phyloP scores from a whole-genome alignment of 2,329 filamentous ascomycete species.

The Xylaria sp. region DNA sequence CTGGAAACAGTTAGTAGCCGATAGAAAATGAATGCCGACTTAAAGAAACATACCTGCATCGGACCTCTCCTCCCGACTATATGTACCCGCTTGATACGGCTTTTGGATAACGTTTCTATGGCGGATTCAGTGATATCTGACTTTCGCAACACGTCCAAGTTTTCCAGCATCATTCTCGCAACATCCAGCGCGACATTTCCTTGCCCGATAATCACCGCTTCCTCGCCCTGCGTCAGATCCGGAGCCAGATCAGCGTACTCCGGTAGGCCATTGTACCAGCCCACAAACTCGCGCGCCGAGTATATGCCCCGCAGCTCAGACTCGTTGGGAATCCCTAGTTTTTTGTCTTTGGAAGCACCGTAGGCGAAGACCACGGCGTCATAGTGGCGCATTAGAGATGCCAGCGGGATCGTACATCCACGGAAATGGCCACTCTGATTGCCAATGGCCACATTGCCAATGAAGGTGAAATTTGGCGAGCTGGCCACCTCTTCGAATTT shows the following conservation, averaged over 20 bases:
- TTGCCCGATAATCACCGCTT: slow-evolving; percentile 88
- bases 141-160: slow-evolving; percentile 72
- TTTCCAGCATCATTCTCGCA: slow-evolving; percentile 81
- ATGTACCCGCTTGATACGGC: slow-evolving; percentile 77
- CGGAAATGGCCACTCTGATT: slow-evolving; percentile 47
- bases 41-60: slow-evolving; percentile 67
- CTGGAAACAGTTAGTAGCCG: slow-evolving; percentile 48
- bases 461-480: slow-evolving; percentile 83
- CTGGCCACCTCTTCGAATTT: slow-evolving; percentile 89
- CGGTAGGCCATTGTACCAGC: slow-evolving; percentile 97
- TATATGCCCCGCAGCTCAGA: slow-evolving; percentile 73
- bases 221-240: slow-evolving; percentile 74
- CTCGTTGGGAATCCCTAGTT: slow-evolving; percentile 81
- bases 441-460: slow-evolving; percentile 87
- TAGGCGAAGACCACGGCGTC: slow-evolving; percentile 93
- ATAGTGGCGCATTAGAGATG: slow-evolving; percentile 77
- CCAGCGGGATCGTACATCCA: slow-evolving; percentile 66
- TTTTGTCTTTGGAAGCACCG: slow-evolving; percentile 83
- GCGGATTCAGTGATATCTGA: slow-evolving; percentile 92
- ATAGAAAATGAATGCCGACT: not conserved
- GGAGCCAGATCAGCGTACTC: slow-evolving; percentile 77
- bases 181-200: slow-evolving; percentile 97
- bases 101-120: slow-evolving; percentile 72
- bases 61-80: slow-evolving; percentile 91
- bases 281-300: slow-evolving; percentile 91